Evolutionary conservation across 352 stramenopile genomes (phyloP).

Genomic region (Phytophthora vignae): DNA sequence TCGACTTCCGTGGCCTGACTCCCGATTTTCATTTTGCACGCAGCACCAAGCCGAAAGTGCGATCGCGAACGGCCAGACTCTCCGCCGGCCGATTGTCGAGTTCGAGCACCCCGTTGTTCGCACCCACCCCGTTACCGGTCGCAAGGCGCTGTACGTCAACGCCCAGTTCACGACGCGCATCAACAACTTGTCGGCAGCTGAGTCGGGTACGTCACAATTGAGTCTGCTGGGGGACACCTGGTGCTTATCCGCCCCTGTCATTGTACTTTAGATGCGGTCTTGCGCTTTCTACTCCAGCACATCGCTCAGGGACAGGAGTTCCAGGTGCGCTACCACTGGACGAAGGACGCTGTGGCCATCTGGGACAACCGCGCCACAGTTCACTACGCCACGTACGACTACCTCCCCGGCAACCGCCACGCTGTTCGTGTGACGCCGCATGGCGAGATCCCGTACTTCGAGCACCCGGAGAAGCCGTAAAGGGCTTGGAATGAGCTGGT

Average conservation of each 20-base stretch:
- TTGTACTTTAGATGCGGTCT: slow-evolving; percentile 24
- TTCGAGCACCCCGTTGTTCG: slow-evolving; percentile 53
- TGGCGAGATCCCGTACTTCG: slow-evolving; percentile 30
- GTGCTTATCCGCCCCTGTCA: not conserved
- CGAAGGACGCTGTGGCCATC: slow-evolving; percentile 27
- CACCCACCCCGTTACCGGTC: slow-evolving; percentile 44
- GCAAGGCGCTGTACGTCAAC: slow-evolving; percentile 50
- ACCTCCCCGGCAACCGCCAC: slow-evolving; percentile 26
- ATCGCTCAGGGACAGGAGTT: slow-evolving; percentile 29
- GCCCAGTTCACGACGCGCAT: slow-evolving; percentile 50
- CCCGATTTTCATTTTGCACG: not conserved
- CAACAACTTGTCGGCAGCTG: slow-evolving; percentile 38
- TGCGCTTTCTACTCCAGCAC: slow-evolving; percentile 24
- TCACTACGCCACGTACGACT: slow-evolving; percentile 32
- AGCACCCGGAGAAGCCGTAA: slow-evolving; percentile 5
- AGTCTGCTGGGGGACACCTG: not conserved
- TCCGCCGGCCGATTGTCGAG: slow-evolving; percentile 43
- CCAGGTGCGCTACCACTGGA: slow-evolving; percentile 32
- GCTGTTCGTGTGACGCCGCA: slow-evolving; percentile 30
- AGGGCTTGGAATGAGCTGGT: not conserved
- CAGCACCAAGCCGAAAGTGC: slow-evolving; percentile 21
- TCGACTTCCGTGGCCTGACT: not conserved
- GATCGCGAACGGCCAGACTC: slow-evolving; percentile 24
- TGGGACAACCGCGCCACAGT: slow-evolving; percentile 29
- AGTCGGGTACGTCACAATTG: slow-evolving; percentile 38